Base-by-base conservation (phyloP, 2,329 filamentous ascomycete genomes). In the Epicoccum sorghinum region DNA sequence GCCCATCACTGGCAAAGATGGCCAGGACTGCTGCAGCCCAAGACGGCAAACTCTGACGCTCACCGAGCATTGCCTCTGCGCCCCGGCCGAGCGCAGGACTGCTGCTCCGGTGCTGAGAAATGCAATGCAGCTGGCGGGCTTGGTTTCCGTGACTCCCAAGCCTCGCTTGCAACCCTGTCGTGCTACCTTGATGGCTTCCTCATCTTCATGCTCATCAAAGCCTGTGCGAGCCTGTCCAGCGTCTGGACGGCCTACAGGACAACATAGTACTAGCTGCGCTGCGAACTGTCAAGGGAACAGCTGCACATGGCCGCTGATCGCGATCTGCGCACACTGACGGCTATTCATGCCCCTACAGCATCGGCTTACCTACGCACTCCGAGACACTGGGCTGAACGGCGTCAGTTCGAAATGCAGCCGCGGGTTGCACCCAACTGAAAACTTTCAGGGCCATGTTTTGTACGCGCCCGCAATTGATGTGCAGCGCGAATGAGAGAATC, bases 121-220 rank as follows among this genome's bases (percentile, higher is more conserved):
- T 54, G 50, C 50, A 47, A 43, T 53, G 51, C 45, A 22, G 35
- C 41, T 32, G 18, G 40, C 47, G 39, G 32, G 14, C 25, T 29
- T 32, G 46, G 46, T 37, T 14, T 29, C 32, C 37, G 46, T 37
- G 29, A 7, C 40, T 44, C 22, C 43, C 43, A 43, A 38, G 38
- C 13, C 45, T 54, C 51, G 52, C 45, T 45, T 49, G 46, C 46
- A 37, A 42, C 40, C 52, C 46, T 49, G 52, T 40, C 52, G 40
- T 49, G 40, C 40, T 37, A 45, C 46, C 52, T 12, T 46, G 41
- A 48, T 49, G 51, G 45, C 45, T 37, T 41, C 46, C 22, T 4
- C 12, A 12, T 10, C 33, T 33, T 29, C 13, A 9, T 38, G 44
- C 45, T 48, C 51, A 36, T 24, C 43, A 52, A 6, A 29, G 43